Evolutionary conservation across 192 early-diverging fungal genomes (phyloP).

Genomic region (Chytriomyces hyalinus): DNA sequence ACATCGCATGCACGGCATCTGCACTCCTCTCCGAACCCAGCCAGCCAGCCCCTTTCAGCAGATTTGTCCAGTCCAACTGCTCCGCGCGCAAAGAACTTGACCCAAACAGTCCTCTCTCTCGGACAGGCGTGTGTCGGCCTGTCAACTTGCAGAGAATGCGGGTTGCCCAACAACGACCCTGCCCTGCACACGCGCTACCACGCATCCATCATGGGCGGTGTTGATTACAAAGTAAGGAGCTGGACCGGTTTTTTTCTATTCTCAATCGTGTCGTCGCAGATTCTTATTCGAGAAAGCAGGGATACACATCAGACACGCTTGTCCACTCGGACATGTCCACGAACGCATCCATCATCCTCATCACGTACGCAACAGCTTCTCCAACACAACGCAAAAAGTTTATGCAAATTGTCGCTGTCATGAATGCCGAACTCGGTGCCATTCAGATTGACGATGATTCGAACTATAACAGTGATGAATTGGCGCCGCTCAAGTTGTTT

Average conservation of each 20-base stretch:
- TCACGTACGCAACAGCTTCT: background rate
- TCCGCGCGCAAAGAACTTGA: background rate
- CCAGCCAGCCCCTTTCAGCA: background rate
- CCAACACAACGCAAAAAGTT: conserved; percentile 20
- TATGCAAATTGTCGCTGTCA: conserved; percentile 28
- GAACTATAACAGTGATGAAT: too few species aligned
- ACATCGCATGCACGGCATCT: too few species aligned
- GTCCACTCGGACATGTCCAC: conserved; percentile 16
- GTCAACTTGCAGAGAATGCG: conserved; percentile 31
- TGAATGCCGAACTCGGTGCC: conserved; percentile 37
- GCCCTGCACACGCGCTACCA: conserved; percentile 28
- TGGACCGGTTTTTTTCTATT: conserved; percentile 4
- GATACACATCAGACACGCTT: conserved; percentile 25
- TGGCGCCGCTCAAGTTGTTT: conserved; percentile 6
- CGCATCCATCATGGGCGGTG: conserved; percentile 34
- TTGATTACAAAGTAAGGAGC: conserved; percentile 35
- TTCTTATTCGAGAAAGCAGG: conserved; percentile 7
- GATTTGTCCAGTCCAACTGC: background rate
- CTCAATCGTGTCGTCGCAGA: background rate
- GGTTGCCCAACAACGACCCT: conserved; percentile 38
- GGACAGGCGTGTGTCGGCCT: conserved; percentile 30
- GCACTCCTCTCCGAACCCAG: background rate
- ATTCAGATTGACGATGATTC: conserved; percentile 12
- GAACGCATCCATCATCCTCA: conserved; percentile 18
- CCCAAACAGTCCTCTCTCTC: conserved; percentile 29